These are phyloP conservation scores for Dothideomycetes sp. DNA, from an alignment of 2,329 filamentous ascomycete genomes.

Conservation along the genomic window DNA sequence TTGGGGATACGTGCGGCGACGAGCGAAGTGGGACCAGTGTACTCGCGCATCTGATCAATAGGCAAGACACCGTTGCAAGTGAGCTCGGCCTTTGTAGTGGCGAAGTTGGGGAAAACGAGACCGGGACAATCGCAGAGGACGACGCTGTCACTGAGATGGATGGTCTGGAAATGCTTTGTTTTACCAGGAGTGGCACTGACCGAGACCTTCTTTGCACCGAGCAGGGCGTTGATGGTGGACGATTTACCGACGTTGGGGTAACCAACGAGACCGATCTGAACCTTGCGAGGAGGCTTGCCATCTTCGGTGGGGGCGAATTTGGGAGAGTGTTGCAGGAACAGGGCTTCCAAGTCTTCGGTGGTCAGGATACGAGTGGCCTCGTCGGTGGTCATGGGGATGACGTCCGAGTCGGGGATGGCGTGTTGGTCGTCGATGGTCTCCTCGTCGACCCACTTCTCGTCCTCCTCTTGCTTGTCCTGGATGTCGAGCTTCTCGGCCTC, in stretches of 20 bases:
- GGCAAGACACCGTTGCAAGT: constrained; percentile 92
- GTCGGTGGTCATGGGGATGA: constrained; percentile 29
- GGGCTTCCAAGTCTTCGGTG: constrained; percentile 80
- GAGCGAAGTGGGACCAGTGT: constrained; percentile 73
- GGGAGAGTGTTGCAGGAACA: constrained; percentile 72
- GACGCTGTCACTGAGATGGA: constrained; percentile 82
- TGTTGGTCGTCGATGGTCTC: constrained; percentile 26
- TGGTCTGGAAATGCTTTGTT: constrained; percentile 98
- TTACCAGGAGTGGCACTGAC: constrained; percentile 96
- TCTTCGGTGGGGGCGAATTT: constrained; percentile 35
- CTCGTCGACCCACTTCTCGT: constrained; percentile 33
- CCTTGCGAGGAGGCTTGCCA: constrained; percentile 51
- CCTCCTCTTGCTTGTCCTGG: constrained; percentile 33
- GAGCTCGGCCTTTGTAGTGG: constrained; percentile 89
- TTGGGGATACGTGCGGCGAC: constrained; percentile 81
- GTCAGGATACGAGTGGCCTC: constrained; percentile 66
- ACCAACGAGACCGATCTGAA: constrained; percentile 85
- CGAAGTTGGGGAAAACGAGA: constrained; percentile 97
- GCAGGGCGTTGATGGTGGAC: constrained; percentile 97
- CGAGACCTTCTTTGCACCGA: constrained; percentile 96
- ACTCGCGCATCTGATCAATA: constrained; percentile 93
- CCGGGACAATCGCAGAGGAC: constrained; percentile 95
- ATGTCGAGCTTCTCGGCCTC: constrained; percentile 38
- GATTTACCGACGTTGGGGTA: constrained; percentile 99
- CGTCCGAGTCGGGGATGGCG: constrained; percentile 25